These are phyloP conservation scores for Aphanomyces astaci DNA, from an alignment of 352 stramenopile species.

Conservation along the genomic window DNA sequence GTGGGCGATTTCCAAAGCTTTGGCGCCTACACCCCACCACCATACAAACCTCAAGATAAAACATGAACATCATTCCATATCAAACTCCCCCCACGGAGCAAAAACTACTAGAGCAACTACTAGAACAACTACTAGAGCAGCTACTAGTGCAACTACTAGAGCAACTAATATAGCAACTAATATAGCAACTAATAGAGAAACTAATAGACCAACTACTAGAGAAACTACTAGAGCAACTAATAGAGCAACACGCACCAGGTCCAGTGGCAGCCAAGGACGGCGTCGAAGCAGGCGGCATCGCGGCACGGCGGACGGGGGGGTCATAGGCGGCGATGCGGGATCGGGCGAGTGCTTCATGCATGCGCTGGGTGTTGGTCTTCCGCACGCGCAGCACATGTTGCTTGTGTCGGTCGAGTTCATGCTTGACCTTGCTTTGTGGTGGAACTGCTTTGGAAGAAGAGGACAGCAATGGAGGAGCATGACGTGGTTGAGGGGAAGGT, in stretches of 20 bases:
- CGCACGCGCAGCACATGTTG: constrained; percentile 57
- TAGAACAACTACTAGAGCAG: too few relatives aligned
- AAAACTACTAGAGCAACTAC: too few relatives aligned
- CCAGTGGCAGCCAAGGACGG: constrained; percentile 38
- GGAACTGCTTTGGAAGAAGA: too few relatives aligned
- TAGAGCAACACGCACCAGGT: constrained; percentile 34
- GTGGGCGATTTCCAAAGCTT: constrained; percentile 72
- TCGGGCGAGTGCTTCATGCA: constrained; percentile 56
- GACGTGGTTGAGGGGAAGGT: constrained; percentile 13
- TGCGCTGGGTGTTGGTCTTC: constrained; percentile 67
- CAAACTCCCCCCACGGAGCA: too few relatives aligned
- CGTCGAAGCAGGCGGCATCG: constrained; percentile 19
- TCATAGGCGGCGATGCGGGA: constrained; percentile 54
- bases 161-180: too few relatives aligned
- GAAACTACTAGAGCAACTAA: too few relatives aligned
- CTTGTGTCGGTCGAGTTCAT: constrained; percentile 39
- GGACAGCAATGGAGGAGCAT: constrained; percentile 33
- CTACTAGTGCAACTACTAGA: too few relatives aligned
- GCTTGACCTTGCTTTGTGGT: constrained; percentile 71
- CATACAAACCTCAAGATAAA: not conserved
- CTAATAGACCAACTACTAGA: too few relatives aligned
- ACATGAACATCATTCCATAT: too few relatives aligned
- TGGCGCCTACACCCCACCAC: constrained; percentile 34
- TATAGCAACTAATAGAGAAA: too few relatives aligned
- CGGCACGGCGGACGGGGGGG: not conserved